These are phyloP conservation scores for Forsythia viridissima DNA, from an alignment of 257 asterid species.

Conservation along the genomic window DNA sequence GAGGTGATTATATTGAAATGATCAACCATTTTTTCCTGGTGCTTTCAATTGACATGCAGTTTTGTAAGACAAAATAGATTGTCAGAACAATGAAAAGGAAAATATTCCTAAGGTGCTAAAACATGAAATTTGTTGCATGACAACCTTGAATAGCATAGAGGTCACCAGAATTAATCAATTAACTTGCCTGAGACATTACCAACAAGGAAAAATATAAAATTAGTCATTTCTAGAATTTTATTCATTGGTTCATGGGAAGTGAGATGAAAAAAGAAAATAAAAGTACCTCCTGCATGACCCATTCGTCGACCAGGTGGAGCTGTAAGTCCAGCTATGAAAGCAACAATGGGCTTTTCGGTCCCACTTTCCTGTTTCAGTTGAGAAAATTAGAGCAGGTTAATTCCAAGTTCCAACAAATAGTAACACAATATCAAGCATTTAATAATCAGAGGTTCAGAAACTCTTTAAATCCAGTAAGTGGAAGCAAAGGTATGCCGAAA, in stretches of 20 bases:
- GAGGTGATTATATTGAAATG: neutral
- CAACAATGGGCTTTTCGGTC: constrained; percentile 85
- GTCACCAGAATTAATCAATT: neutral
- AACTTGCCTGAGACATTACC: neutral
- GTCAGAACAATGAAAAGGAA: neutral
- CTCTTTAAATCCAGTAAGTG: neutral
- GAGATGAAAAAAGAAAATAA: constrained; percentile 8
- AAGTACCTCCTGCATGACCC: constrained; percentile 99
- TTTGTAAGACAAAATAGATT: neutral
- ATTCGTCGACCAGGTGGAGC: constrained; percentile 99
- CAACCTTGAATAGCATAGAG: neutral
- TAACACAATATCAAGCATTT: constrained; percentile 10
- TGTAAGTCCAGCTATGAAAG: constrained; percentile 97
- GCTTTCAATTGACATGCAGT: neutral
- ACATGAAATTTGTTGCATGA: neutral
- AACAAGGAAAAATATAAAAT: neutral
- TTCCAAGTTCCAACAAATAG: constrained; percentile 4
- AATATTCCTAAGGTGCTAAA: neutral
- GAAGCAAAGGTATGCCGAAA: neutral
- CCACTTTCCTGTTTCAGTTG: constrained; percentile 76
- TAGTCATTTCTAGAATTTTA: neutral
- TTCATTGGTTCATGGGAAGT: constrained; percentile 1
- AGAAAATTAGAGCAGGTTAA: neutral
- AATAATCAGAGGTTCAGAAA: constrained; percentile 5
- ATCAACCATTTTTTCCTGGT: neutral